Base-by-base conservation (phyloP, 2,329 filamentous ascomycete species). In the Xylaria sp. region DNA sequence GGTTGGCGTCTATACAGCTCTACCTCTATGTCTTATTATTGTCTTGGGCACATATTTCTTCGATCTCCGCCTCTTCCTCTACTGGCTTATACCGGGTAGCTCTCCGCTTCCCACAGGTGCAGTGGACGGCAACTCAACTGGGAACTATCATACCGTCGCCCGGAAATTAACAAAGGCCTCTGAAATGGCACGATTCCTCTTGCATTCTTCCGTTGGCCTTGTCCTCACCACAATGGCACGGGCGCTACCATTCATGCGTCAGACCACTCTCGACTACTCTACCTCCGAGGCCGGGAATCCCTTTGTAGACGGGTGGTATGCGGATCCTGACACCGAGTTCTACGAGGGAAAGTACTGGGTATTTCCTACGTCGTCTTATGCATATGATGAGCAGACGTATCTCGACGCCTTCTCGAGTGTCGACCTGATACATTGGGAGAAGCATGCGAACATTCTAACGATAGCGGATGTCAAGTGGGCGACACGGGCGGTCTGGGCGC, bases 361-460 rank as follows among this genome's bases (percentile, higher is more conserved):
- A 28, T 86, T 81, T 72, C 83, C 84, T 6, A 86, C 84, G 1
- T 78, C 80, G 4, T 86, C 84, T 1, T 77, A 77, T 25, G 71
- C 75, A 18, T 86, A 85, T 71, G 80, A 83, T 15, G 58, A 82
- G 41, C 84, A 86, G 75, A 85, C 82, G 0, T 85, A 83, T 72
- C 80, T 86, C 54, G 84, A 86, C 69, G 84, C 83, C 64, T 86
- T 86, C 76, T 86, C 84, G 2, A 85, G 83, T 13, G 77, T 79
- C 0, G 84, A 86, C 67, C 76, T 86, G 55, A 74, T 86, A 49
- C 77, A 82, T 62, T 86, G 84, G 85, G 84, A 80, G 20, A 85
- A 83, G 67, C 81, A 86, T 68, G 73, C 79, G 20, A 80, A 80
- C 46, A 79, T 86, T 64, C 77, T 86, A 31, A 83, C 80, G 25